These are phyloP conservation scores for Maudiozyma serrabonitensis DNA, from an alignment of 805 yeast genomes.

Conservation along the genomic window DNA sequence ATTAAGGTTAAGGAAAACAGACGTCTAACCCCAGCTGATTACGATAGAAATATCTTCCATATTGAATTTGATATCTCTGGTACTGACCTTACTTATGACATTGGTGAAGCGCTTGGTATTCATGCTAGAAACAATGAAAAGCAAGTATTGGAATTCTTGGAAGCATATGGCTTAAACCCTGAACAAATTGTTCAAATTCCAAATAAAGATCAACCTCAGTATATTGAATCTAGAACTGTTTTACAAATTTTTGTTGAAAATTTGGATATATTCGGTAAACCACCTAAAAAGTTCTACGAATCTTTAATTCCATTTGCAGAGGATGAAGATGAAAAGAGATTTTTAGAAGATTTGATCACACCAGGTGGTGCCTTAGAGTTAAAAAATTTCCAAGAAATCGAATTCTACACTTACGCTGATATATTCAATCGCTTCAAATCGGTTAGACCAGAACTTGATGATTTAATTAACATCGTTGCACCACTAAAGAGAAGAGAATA, in stretches of 20 bases:
- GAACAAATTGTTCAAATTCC: conserved; percentile 63
- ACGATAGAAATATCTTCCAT: conserved; percentile 92
- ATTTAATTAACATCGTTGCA: conserved; percentile 62
- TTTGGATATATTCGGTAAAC: conserved; percentile 86
- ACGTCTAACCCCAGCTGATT: conserved; percentile 81
- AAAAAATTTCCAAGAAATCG: conserved; percentile 77
- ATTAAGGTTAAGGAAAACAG: conserved; percentile 87
- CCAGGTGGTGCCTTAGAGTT: conserved; percentile 78
- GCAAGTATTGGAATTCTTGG: conserved; percentile 59
- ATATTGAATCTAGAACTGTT: conserved; percentile 66
- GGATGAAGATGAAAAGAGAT: conserved; percentile 55
- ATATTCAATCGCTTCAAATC: conserved; percentile 68
- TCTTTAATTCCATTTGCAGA: conserved; percentile 62
- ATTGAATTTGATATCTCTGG: conserved; percentile 88
- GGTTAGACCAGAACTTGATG: conserved; percentile 67
- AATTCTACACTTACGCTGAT: conserved; percentile 72
- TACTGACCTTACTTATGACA: conserved; percentile 82
- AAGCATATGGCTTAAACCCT: conserved; percentile 61
- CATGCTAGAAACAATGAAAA: conserved; percentile 75
- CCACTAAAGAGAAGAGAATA: conserved; percentile 95
- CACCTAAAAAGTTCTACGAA: conserved; percentile 91
- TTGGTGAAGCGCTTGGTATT: conserved; percentile 94
- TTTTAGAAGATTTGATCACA: conserved; percentile 54
- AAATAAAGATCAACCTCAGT: conserved; percentile 48
- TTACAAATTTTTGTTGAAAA: conserved; percentile 73